Evolutionary conservation across 2,329 filamentous ascomycete genomes (phyloP).

Genomic region (Paecilomyces formosus): DNA sequence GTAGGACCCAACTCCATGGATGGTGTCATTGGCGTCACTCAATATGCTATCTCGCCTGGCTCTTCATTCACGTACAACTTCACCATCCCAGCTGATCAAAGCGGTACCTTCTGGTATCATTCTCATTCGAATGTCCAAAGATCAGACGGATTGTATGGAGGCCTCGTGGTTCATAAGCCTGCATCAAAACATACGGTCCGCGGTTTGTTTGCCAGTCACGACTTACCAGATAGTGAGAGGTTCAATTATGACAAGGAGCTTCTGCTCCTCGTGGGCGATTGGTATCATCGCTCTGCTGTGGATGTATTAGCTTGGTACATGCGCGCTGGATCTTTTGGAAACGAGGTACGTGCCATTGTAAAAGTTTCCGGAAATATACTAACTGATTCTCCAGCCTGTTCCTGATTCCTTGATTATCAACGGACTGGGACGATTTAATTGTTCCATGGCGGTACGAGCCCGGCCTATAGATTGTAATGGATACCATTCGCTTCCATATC

Average conservation of each 20-base stretch:
- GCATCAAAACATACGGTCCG: constrained; percentile 12
- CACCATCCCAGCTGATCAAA: constrained; percentile 29
- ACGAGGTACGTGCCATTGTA: constrained; percentile 24
- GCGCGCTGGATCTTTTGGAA: constrained; percentile 36
- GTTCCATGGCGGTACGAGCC: constrained; percentile 38
- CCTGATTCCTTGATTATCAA: constrained; percentile 44
- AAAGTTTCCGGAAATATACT: neutral
- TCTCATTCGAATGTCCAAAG: constrained; percentile 37
- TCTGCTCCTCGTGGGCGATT: constrained; percentile 43
- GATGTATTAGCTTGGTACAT: constrained; percentile 40
- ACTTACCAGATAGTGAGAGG: constrained; percentile 1
- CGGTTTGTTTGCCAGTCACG: constrained; percentile 6
- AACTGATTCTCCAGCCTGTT: constrained; percentile 29
- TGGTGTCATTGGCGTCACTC: constrained; percentile 52
- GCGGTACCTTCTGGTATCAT: constrained; percentile 45
- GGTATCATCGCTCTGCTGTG: constrained; percentile 39
- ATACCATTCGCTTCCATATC: constrained; percentile 15
- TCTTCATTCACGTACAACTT: constrained; percentile 37
- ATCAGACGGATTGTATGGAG: constrained; percentile 43
- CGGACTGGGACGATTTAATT: constrained; percentile 39
- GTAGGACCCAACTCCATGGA: constrained; percentile 18
- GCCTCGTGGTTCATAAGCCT: constrained; percentile 40
- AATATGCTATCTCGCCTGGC: constrained; percentile 60
- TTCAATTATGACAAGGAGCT: constrained; percentile 32
- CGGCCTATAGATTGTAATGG: constrained; percentile 38